Conservation (phyloP, 768 basidiomycete genomes). For the Lactarius sp. region DNA sequence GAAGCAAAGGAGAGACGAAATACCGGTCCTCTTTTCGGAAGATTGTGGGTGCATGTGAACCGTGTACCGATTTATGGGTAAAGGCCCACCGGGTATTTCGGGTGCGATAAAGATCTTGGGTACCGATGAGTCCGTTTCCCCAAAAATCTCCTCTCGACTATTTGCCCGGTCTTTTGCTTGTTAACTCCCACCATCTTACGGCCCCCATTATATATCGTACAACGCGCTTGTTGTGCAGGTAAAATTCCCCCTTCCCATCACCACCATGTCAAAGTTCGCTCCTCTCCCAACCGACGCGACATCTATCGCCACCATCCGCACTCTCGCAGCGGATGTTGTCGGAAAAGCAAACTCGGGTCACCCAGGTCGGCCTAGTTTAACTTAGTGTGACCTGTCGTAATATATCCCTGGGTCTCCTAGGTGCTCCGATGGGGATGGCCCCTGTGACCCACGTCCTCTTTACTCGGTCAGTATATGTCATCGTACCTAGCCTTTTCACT, state of each 20-base stretch:
- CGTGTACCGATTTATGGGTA: constrained; percentile 7
- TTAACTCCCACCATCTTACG: constrained; percentile 16
- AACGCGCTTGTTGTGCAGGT: background rate
- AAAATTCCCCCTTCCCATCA: background rate
- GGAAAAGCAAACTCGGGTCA: constrained; percentile 92
- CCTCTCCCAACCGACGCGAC: constrained; percentile 45
- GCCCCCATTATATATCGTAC: constrained; percentile 4
- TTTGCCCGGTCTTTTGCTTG: constrained; percentile 14
- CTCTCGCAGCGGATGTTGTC: constrained; percentile 71
- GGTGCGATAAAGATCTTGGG: too few relatives aligned
- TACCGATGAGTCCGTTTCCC: background rate
- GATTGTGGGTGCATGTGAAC: constrained; percentile 62
- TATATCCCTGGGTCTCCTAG: constrained; percentile 34
- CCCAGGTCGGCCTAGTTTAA: constrained; percentile 51
- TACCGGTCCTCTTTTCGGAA: constrained; percentile 46
- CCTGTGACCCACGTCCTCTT: constrained; percentile 78
- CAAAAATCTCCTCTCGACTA: background rate
- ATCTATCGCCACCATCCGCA: constrained; percentile 68
- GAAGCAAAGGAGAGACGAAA: constrained; percentile 24
- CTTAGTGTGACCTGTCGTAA: background rate
- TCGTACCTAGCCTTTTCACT: background rate
- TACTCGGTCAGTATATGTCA: constrained; percentile 57
- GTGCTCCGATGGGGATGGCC: constrained; percentile 93
- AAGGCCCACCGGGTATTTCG: background rate
- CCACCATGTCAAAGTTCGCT: constrained; percentile 39